phyloP scores from a whole-genome alignment of 2,329 filamentous ascomycete species.

The Trichoderma simmonsii region DNA sequence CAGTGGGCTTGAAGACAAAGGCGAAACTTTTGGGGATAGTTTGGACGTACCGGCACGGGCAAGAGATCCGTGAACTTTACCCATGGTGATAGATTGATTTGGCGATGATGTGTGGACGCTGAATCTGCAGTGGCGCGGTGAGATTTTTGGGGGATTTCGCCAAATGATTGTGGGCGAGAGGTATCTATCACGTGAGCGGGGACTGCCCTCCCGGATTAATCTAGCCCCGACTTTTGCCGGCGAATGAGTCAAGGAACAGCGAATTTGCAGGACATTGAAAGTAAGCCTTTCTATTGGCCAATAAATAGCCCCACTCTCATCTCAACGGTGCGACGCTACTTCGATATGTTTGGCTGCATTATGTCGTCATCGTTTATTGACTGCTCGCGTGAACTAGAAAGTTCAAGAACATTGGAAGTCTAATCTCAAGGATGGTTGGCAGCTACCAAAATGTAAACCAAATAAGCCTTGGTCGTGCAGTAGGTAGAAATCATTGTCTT shows the following conservation, averaged over 20 bases:
- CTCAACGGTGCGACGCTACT: background rate
- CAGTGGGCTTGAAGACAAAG: slow-evolving; percentile 4
- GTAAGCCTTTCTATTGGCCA: background rate
- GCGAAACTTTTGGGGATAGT: slow-evolving; percentile 12
- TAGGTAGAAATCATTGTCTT: background rate
- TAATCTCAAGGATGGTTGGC: background rate
- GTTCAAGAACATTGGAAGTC: background rate
- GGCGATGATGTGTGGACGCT: slow-evolving; percentile 38
- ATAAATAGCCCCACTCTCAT: background rate
- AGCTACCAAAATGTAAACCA: background rate
- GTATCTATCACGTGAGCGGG: slow-evolving; percentile 38
- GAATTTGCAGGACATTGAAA: background rate
- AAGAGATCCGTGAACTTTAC: slow-evolving; percentile 92
- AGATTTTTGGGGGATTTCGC: slow-evolving; percentile 38
- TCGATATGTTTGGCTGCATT: background rate
- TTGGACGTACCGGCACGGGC: slow-evolving; percentile 66
- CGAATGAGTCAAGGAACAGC: background rate
- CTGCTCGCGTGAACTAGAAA: background rate
- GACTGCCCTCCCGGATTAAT: slow-evolving; percentile 37
- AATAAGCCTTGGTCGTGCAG: background rate
- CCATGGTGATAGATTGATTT: slow-evolving; percentile 61
- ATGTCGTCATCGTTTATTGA: slow-evolving; percentile 5
- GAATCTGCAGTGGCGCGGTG: slow-evolving; percentile 30
- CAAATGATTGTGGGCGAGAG: slow-evolving; percentile 39
- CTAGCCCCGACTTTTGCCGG: background rate